Base-by-base conservation (phyloP, 192 early-diverging fungal species). In the Chytriomyces sp. region DNA sequence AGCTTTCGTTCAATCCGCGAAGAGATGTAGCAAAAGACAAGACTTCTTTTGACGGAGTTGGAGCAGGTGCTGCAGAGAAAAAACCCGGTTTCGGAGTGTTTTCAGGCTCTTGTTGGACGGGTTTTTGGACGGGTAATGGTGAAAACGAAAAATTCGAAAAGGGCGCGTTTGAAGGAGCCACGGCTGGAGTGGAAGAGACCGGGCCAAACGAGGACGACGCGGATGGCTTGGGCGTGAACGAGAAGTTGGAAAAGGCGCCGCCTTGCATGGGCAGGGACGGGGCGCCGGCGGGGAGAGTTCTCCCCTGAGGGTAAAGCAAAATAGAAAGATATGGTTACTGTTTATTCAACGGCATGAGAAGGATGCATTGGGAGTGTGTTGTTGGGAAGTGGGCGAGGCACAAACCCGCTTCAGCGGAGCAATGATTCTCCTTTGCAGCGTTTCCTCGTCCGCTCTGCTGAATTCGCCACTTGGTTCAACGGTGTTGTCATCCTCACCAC, bases 1-100 rank as follows among this genome's bases (percentile, higher is more conserved):
- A 77, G 50, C 28, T 44, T 18, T n/a, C 35, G 66, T 77, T 77
- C 28, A 77, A 44, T 9, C 76, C 76, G 6, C 69, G 46, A 16
- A 70, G 20, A 13, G 46, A 20, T 5, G 9, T 9, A 0, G 69
- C 69, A 57, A 70, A 44, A n/a, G 16, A 18, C 8, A 53, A 7
- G 11, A 26, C 8, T 50, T 47, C 35, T 57, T 70, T 44, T n/a
- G 69, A 44, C 2, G 63, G 6, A n/a, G 24, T 67, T 9, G 65
- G 35, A n/a, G 8, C 11, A 18, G 26, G 16, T 45, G 65, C 45
- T 64, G 62, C 4, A 64, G 62, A 13, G 28, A 11, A 65, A 16
- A 26, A 65, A 16, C 13, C 64, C 18, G 64, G 64, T 23, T 18
- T 26, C 13, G 64, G n/a, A 23, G 5, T 26, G 64, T 23, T 43